Base-by-base conservation (phyloP, 352 stramenopile species). In the Lagenidium sp. region DNA sequence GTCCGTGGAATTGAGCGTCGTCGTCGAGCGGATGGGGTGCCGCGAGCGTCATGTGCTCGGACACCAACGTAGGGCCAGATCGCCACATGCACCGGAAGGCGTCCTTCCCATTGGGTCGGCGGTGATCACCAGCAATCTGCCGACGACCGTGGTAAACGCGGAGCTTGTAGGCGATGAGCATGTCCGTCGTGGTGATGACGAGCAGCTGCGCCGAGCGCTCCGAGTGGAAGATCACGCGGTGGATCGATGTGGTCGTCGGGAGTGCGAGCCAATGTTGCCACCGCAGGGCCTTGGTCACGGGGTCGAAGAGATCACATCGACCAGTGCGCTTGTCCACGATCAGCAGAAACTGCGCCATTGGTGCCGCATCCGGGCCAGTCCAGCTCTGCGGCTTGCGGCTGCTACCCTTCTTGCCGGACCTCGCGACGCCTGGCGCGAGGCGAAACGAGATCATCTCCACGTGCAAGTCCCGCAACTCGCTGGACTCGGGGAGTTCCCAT, bases 121-220 rank as follows among this genome's bases (percentile, higher is more conserved):
- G 35, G 18, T 56, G 53, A 22, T 61, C 47, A 12, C 54, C 54
- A 16, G 43, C 41, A 12, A 53, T 35, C 6, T 54, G 29, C 6
- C 54, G 54, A 26, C 54, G 30, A 8, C 47, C 44, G 24, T 57
- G 47, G 28, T 56, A 57, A 0, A 62, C 41, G 4, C 54, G 54
- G 19, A 57, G 28, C 16, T 53, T 50, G 40, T 62, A 62, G 15
- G 43, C 16, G 4, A 54, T 3, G 0, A 62, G 19, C 2, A 42
- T 31, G 4, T 37, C 40, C 15, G 28, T 26, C 4, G 4, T 4
- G 4, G 47, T 62, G 16, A 47, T 18, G 18, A 62, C n/a, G 4
- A 46, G 20, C 6, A 62, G 37, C 30, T 50, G 38, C 0, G 42
- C 34, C 0, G 47, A 26, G 8, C 54, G 54, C 32, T 57, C 54